A percentile compares a stretch with the other conserved stretches of the same genome.
Conservation (phyloP, 257 asterid species). For the Schizonepeta tenuifolia region DNA sequence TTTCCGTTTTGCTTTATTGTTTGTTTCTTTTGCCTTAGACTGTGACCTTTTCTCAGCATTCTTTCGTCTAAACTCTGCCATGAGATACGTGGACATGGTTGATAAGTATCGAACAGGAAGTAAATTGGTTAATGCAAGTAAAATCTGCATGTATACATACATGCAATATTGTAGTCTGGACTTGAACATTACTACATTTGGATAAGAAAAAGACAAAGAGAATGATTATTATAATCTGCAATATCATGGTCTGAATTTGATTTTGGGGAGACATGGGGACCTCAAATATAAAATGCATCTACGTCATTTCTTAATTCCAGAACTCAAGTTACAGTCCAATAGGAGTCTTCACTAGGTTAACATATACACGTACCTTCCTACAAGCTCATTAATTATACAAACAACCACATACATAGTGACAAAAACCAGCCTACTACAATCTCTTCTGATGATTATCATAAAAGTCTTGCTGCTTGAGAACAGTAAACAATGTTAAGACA, state of each 20-base stretch:
- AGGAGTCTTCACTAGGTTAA: not conserved
- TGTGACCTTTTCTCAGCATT: constrained; percentile 60
- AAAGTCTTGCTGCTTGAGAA: not conserved
- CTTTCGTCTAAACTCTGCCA: constrained; percentile 71
- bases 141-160: not conserved
- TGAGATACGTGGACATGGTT: constrained; percentile 9
- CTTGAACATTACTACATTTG: not conserved
- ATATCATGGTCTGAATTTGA: constrained; percentile 2
- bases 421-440: not conserved
- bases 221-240: not conserved
- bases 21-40: constrained; percentile 51
- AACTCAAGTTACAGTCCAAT: not conserved
- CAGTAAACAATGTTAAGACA: not conserved
- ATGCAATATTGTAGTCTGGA: not conserved
- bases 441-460: constrained; percentile 2
- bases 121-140: not conserved
- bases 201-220: not conserved
- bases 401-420: constrained; percentile 3
- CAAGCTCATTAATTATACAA: constrained; percentile 12
- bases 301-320: too few relatives aligned
- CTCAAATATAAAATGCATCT: constrained; percentile 12
- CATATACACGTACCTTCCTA: not conserved
- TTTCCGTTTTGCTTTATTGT: constrained; percentile 48
- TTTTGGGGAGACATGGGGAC: not conserved
- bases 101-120: not conserved